Percentiles rank a stretch among this genome's conserved stretches.
phyloP scores from a whole-genome alignment of 2,329 filamentous ascomycete species.

The Arthroderma uncinatum region DNA sequence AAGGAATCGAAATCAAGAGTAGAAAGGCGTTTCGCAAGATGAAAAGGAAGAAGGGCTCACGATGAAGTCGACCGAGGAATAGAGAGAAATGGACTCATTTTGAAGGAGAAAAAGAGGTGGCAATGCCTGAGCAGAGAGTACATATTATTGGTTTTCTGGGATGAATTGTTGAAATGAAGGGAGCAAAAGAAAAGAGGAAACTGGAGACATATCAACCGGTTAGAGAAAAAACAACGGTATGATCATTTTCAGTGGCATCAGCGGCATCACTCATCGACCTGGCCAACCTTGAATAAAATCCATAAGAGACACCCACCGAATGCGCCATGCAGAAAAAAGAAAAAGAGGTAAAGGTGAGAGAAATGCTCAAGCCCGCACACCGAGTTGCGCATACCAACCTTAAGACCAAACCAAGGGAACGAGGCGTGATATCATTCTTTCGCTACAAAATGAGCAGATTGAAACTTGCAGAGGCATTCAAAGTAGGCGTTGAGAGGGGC shows the following conservation, averaged over 20 bases:
- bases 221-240: background rate
- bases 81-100: background rate
- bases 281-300: constrained; percentile 5
- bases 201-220: background rate
- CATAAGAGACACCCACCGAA: constrained; percentile 5
- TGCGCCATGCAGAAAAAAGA: constrained; percentile 7
- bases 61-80: background rate
- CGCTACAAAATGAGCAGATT: constrained; percentile 2
- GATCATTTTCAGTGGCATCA: constrained; percentile 6
- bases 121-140: background rate
- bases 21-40: background rate
- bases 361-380: background rate
- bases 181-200: background rate
- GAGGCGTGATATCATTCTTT: constrained; percentile 1
- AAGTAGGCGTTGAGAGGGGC: background rate
- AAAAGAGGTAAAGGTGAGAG: constrained; percentile 1
- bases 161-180: background rate
- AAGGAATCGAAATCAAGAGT: constrained; percentile 2
- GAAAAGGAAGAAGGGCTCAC: background rate
- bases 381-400: constrained; percentile 2
- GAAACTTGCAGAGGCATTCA: background rate
- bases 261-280: constrained; percentile 1
- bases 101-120: background rate
- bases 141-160: constrained; percentile 3
- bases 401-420: constrained; percentile 3